Base-by-base conservation (phyloP, 2,329 filamentous ascomycete species). In the Aspergillus neoniger region DNA sequence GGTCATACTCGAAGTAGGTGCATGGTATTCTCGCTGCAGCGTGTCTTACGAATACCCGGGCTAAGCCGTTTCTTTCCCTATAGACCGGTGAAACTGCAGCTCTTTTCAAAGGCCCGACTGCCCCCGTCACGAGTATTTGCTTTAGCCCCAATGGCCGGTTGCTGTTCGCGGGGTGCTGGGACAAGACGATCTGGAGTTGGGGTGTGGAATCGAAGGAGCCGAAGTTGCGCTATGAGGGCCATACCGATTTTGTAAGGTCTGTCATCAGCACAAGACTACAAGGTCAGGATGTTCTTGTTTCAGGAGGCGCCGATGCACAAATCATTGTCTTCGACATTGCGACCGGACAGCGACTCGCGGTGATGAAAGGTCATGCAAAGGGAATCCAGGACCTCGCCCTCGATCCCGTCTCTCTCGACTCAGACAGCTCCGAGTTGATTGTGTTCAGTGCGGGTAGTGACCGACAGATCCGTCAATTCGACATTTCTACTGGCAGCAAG, bases 181-280 rank as follows among this genome's bases (percentile, higher is more conserved):
- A 99, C 78, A 96, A 96, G 79, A 84, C 86, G 19, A 85, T 98
- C 60, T 96, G 92, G 88, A 90, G 89, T 32, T 97, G 92, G 90
- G 83, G 91, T 69, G 79, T 89, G 32, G 79, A 82, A 17, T 86
- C 86, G 3, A 81, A 80, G 47, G 74, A 80, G 30, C 77, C 80
- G 1, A 81, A 80, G n/a, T 83, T 80, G 63, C 87, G 82, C 64
- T 92, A 88, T 67, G 83, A 84, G 60, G 92, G 92, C 4, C 94
- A 98, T 75, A 82, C 85, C 1, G 95, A 99, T 77, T 99, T 99
- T 72, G 90, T 99, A 69, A 97, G 97, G 78, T 83, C 90, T 4
- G 79, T 98, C 3, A 77, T 90, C 14, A 87, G 84, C 67, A 81
- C 85, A 12, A 83, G 78, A 23, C 70, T 96, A 5, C 79, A 81